Evolutionary conservation across 352 stramenopile species (phyloP), one percentile per base, ranked within the genome.

Genomic region (Globisporangium sylvaticum): DNA sequence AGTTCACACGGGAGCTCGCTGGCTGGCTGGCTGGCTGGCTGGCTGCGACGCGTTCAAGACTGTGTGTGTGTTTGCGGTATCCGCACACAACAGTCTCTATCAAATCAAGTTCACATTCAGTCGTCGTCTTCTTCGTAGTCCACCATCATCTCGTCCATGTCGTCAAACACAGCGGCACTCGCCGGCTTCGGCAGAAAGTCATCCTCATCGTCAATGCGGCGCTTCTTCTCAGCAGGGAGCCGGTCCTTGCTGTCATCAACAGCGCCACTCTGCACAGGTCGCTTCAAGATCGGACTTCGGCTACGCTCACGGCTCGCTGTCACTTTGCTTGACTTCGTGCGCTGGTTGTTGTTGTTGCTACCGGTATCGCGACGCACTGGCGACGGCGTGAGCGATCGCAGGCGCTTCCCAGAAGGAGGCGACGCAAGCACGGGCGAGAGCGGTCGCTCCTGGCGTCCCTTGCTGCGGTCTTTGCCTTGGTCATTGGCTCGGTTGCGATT

Each of bases 91-190:
- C 29, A 52, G 48, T 66, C 55, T 66, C 55, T 12, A 14, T 12
- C 29, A 27, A 34, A 44, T 56, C 54, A 59, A 27, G 27, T 44
- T 22, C 32, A 22, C 9, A 42, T 56, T 64, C 87, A 78, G 55
- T 92, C 84, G 52, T 92, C 84, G 64, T 92, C 83, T 77, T 93
- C 84, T 67, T 92, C 85, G 62, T 91, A 93, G 73, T 93, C 85
- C 60, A 93, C 85, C 70, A 84, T 78, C 70, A 81, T 84, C 71
- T 91, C 85, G 74, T 93, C 83, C 69, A 91, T 86, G 60, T 87
- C 81, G 55, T 83, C 81, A 58, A 86, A 83, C 61, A 77, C 65
- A 34, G 80, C 69, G 57, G 80, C 65, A 60, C 65, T 73, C 57
- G 72, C 65, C 62, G 75, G 63, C 60, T 80, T 82, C 27, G 74